Base-by-base conservation (phyloP, 2,329 filamentous ascomycete genomes). In the Colletotrichum sp. region DNA sequence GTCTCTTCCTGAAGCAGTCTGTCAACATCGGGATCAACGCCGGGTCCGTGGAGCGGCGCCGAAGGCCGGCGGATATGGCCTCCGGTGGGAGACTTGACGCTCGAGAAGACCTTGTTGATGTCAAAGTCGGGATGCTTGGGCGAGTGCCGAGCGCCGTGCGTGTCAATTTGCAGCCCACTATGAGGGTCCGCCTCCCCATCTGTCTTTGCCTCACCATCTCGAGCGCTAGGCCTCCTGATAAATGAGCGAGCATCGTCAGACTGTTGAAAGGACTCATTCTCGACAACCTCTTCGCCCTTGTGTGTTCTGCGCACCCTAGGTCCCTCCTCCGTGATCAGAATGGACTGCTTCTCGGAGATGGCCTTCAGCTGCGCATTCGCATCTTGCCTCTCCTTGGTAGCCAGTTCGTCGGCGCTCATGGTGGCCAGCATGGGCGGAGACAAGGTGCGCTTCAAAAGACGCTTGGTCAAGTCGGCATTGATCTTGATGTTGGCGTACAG, bases 201-300 rank as follows among this genome's bases (percentile, higher is more conserved):
- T 7, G 78, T 72, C 62, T 78, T 72, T 74, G 65, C 4, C 71
- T 77, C 68, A 24, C 26, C 44, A 13, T 85, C 84, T 12, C 81
- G 81, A 21, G 79, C 80, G 44, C 82, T 83, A 60, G 84, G 82
- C 72, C 85, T 82, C 67, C 85, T 80, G 75, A 84, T 78, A 16
- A 82, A 81, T 1, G 85, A 84, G 10, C 83, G 83, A n/a, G 82
- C 81, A 28, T 86, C 84, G 44, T 81, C 83, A 4, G 74, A 66
- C 21, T 78, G 75, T n/a, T 84, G 76, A 49, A 85, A 83, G n/a
- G 86, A 89, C 39, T 98, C 95, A 62, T 94, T 92, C 77, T 96
- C 96, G 18, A 99, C 90, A 18, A 98, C 85, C 82, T 99, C 97
- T 75, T 98, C 96, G 15, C 97, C 97, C 84, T 99, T 99, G 87